Evolutionary conservation across 768 basidiomycete genomes (phyloP).

Genomic region (Tephrocybe sp.): DNA sequence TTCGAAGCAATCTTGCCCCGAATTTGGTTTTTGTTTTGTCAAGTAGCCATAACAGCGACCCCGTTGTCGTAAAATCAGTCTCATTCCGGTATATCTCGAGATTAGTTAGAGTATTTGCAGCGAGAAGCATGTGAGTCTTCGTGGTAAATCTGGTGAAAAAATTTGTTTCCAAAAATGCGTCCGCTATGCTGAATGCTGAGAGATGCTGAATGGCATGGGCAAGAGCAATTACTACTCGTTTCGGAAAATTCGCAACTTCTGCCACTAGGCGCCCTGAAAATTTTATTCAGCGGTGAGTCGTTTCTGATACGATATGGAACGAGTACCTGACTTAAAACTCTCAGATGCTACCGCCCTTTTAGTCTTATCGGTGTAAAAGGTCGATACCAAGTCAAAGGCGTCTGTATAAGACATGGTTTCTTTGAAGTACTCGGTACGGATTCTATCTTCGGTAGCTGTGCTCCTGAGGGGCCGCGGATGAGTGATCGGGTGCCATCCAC

Average conservation of each 20-base stretch:
- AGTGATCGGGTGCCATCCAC: neutral
- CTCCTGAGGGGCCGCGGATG: conserved; percentile 27
- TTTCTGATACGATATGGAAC: conserved; percentile 2
- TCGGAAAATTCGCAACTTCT: conserved; percentile 61
- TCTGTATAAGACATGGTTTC: conserved; percentile 56
- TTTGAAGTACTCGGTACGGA: conserved; percentile 64
- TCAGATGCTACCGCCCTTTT: conserved; percentile 38
- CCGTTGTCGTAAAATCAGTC: conserved; percentile 69
- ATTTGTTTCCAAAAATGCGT: conserved; percentile 70
- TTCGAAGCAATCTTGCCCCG: conserved; percentile 77
- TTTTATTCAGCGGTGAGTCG: neutral
- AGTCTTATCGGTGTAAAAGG: conserved; percentile 61
- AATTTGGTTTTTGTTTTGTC: conserved; percentile 88
- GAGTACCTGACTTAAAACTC: conserved; percentile 43
- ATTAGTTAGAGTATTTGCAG: conserved; percentile 84
- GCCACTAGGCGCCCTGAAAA: conserved; percentile 59
- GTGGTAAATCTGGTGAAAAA: conserved; percentile 81
- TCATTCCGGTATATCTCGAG: conserved; percentile 93
- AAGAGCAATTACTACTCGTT: conserved; percentile 66
- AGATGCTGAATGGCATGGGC: conserved; percentile 74
- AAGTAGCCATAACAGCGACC: conserved; percentile 82
- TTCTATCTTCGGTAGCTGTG: conserved; percentile 35
- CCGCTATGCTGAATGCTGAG: conserved; percentile 70
- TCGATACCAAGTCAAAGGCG: conserved; percentile 64
- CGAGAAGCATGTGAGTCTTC: conserved; percentile 81